Conservation (phyloP, 176 grass and related monocot genomes). For the Avena sativa region DNA sequence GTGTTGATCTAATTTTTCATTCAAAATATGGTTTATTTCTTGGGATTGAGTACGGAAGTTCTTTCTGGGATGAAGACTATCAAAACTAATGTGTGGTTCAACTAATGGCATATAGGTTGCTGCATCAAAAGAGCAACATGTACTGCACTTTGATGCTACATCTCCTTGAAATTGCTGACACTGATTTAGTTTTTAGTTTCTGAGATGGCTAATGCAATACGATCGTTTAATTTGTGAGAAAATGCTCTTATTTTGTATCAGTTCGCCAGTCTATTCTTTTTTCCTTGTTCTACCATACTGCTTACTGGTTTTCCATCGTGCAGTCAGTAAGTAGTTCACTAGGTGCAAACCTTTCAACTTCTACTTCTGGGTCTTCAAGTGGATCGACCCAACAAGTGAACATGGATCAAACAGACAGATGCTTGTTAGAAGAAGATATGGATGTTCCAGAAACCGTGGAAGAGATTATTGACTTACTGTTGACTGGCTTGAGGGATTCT, state of each 20-base stretch:
- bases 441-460: conserved; percentile 94
- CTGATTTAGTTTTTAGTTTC: conserved; percentile 23
- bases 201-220: neutral
- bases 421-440: conserved; percentile 75
- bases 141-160: neutral
- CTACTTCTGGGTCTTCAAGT: conserved; percentile 51
- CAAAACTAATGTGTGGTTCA: conserved; percentile 20
- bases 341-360: conserved; percentile 69
- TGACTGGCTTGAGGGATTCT: conserved; percentile 92
- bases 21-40: conserved; percentile 12
- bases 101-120: conserved; percentile 9
- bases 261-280: conserved; percentile 11
- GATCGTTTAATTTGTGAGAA: conserved; percentile 15
- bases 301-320: conserved; percentile 46
- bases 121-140: conserved; percentile 25
- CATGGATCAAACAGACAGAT: conserved; percentile 42
- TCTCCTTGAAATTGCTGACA: conserved; percentile 2
- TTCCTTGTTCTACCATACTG: conserved; percentile 26
- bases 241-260: conserved; percentile 24
- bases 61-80: conserved; percentile 18
- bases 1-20: conserved; percentile 26
- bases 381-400: conserved; percentile 46
- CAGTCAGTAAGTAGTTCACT: conserved; percentile 78
- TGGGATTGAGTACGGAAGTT: neutral
- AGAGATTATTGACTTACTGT: conserved; percentile 81